Percentiles rank a stretch among this genome's conserved stretches.
Evolutionary conservation across 2,329 filamentous ascomycete species (phyloP).

Genomic region (Grosmannia clavigera): DNA sequence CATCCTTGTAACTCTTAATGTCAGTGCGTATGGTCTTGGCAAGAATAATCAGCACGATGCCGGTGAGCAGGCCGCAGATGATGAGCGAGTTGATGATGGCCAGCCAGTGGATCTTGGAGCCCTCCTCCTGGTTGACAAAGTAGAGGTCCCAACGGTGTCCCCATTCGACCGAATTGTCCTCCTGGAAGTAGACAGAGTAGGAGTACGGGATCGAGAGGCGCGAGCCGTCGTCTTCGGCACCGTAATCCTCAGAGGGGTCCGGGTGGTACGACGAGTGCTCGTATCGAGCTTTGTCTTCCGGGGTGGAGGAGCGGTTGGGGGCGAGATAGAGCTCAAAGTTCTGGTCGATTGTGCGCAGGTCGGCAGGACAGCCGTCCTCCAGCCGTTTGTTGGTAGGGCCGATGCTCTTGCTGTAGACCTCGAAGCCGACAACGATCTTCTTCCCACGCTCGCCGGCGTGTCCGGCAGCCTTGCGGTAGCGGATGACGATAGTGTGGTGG

Average conservation of each 20-base stretch:
- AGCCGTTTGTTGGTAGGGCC: conserved; percentile 46
- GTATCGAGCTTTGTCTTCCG: conserved; percentile 32
- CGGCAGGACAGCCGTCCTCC: conserved; percentile 52
- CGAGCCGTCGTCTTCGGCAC: conserved; percentile 49
- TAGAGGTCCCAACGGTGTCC: conserved; percentile 77
- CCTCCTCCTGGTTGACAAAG: conserved; percentile 78
- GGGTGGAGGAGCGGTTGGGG: conserved; percentile 44
- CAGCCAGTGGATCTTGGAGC: conserved; percentile 73
- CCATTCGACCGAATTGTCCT: conserved; percentile 74
- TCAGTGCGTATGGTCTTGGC: conserved; percentile 67
- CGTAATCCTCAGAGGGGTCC: conserved; percentile 37
- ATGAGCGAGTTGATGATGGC: conserved; percentile 80
- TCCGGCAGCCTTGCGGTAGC: conserved; percentile 61
- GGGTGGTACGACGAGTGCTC: conserved; percentile 47
- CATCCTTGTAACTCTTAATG: conserved; percentile 61
- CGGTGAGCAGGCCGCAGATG: conserved; percentile 67
- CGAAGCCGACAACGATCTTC: conserved; percentile 77
- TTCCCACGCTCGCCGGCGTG: conserved; percentile 55
- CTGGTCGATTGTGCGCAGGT: conserved; percentile 49
- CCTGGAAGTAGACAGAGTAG: conserved; percentile 82
- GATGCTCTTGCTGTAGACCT: conserved; percentile 81
- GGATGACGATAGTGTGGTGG: conserved; percentile 74
- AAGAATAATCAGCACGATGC: conserved; percentile 70
- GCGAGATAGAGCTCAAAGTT: conserved; percentile 58
- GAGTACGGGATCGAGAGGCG: conserved; percentile 69